phyloP scores from a whole-genome alignment of 306 rosid genomes.

The Clitoria ternatea region DNA sequence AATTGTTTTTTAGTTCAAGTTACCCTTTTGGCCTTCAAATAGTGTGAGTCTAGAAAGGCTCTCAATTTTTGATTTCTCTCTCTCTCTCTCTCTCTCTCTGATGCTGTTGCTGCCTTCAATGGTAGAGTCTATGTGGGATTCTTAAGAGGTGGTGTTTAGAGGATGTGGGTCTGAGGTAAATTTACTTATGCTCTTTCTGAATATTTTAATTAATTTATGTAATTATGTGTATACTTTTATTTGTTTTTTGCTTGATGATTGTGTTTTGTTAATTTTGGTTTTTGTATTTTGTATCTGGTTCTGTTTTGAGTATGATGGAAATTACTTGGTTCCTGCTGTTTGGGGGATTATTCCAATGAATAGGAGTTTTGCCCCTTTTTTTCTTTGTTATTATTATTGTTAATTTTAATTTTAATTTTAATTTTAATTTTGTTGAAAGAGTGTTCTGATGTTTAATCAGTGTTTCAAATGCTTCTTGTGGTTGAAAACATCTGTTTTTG shows the following conservation, averaged over 20 bases:
- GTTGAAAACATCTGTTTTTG: conserved; percentile 2
- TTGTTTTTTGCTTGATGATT: conserved; percentile 19
- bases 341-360: conserved; percentile 34
- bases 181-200: conserved; percentile 30
- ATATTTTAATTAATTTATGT: conserved; percentile 27
- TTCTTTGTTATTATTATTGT: background rate
- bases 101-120: conserved; percentile 38
- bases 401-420: background rate
- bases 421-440: conserved; percentile 21
- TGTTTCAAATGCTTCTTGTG: conserved; percentile 28
- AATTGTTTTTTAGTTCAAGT: conserved; percentile 27
- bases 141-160: conserved; percentile 36
- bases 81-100: conserved; percentile 31
- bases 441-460: conserved; percentile 20
- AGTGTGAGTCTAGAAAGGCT: conserved; percentile 30
- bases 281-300: conserved; percentile 19
- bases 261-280: conserved; percentile 35
- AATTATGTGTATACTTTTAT: background rate
- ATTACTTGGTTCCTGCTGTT: conserved; percentile 26
- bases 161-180: conserved; percentile 89
- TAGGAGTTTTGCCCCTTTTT: too few species aligned
- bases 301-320: conserved; percentile 18
- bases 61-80: conserved; percentile 32
- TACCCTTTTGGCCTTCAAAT: conserved; percentile 32
- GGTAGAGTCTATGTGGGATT: conserved; percentile 53